Percentiles rank a stretch among this genome's conserved stretches.
These are phyloP conservation scores for Pavlovales sp. DNA, from an alignment of 208 protist species.

Conservation along the genomic window DNA sequence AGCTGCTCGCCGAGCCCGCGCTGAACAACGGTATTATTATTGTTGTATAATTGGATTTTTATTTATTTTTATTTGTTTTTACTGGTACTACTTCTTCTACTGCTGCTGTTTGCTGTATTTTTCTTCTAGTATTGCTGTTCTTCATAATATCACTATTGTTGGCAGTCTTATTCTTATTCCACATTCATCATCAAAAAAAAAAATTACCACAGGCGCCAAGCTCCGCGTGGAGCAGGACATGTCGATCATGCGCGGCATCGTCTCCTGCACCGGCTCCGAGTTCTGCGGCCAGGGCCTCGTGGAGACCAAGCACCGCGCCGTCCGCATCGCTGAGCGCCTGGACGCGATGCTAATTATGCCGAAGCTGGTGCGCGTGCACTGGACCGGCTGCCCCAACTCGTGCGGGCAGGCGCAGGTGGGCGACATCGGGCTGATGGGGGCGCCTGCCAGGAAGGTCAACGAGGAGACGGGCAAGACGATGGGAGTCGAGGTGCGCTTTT, in stretches of 20 bases:
- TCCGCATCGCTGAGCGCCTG: constrained; percentile 6
- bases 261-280: constrained; percentile 43
- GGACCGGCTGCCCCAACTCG: constrained; percentile 54
- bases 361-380: constrained; percentile 38
- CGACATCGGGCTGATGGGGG: constrained; percentile 41
- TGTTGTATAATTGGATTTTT: no score
- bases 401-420: constrained; percentile 28
- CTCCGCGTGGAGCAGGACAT: background rate
- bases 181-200: no score
- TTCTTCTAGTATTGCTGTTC: no score
- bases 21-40: no score
- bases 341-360: constrained; percentile 21
- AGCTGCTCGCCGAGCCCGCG: constrained; percentile 8
- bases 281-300: constrained; percentile 45
- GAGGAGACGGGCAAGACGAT: constrained; percentile 18
- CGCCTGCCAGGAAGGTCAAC: constrained; percentile 32
- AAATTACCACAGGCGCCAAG: no score
- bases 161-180: no score
- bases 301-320: constrained; percentile 45
- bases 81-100: no score
- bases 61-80: no score
- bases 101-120: no score
- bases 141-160: no score
- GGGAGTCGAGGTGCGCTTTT: background rate
- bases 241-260: constrained; percentile 5